A percentile compares a stretch with the other conserved stretches of the same genome.
Evolutionary conservation across 2,329 filamentous ascomycete species (phyloP).

Genomic region (Zymoseptoria crescenta): DNA sequence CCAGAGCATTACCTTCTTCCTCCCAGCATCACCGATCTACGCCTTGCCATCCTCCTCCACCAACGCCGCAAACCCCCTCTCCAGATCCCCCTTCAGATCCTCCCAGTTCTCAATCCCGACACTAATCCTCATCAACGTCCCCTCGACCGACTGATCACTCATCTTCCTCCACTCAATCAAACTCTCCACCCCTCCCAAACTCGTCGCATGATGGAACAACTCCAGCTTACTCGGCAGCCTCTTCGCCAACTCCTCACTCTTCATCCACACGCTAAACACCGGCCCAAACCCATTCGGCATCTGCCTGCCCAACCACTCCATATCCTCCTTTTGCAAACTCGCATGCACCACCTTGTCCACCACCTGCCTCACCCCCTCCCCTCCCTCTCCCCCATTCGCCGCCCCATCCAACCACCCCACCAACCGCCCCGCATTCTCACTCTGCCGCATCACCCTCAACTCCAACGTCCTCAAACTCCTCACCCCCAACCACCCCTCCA

Average conservation of each 20-base stretch:
- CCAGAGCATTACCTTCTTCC: background rate
- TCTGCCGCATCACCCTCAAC: conserved; percentile 71
- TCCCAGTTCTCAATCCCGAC: conserved; percentile 81
- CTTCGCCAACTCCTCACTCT: conserved; percentile 53
- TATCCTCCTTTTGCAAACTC: conserved; percentile 63
- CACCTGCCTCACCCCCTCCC: conserved; percentile 42
- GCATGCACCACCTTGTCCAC: conserved; percentile 65
- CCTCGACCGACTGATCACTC: conserved; percentile 68
- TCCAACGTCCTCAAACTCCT: conserved; percentile 80
- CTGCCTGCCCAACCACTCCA: conserved; percentile 67
- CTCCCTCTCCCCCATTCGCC: conserved; percentile 37
- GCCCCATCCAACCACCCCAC: conserved; percentile 61
- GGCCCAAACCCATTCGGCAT: conserved; percentile 89
- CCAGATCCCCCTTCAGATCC: conserved; percentile 70
- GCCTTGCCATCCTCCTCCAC: conserved; percentile 9
- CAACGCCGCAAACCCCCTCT: conserved; percentile 56
- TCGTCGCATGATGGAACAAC: conserved; percentile 92
- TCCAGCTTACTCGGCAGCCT: conserved; percentile 67
- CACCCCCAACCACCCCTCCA: conserved; percentile 89
- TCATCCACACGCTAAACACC: conserved; percentile 71
- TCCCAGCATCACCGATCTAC: background rate
- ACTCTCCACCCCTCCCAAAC: conserved; percentile 86
- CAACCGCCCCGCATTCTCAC: conserved; percentile 58
- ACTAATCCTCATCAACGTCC: conserved; percentile 68
- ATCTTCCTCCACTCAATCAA: conserved; percentile 94